Percentiles rank a stretch among this genome's conserved stretches.
These are phyloP conservation scores for Oryza coarctata DNA, from an alignment of 176 grass and related monocot genomes.

Conservation along the genomic window DNA sequence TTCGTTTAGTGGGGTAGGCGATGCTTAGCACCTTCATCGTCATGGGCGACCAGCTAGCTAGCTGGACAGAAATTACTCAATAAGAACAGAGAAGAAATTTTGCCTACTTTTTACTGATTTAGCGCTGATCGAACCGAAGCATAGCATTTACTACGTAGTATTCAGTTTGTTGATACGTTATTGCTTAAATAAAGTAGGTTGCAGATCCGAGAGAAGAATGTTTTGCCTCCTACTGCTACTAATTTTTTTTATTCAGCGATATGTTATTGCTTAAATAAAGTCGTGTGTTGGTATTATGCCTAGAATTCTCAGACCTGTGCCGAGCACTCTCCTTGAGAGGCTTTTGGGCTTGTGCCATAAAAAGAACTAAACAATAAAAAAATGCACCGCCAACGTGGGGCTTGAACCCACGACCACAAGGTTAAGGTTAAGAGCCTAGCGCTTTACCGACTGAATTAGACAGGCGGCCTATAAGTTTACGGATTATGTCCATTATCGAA, in stretches of 20 bases:
- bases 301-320: too few relatives aligned
- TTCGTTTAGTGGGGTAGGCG: background rate
- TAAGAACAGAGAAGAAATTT: background rate
- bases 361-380: too few relatives aligned
- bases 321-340: background rate
- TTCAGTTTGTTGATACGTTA: background rate
- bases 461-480: background rate
- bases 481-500: too few relatives aligned
- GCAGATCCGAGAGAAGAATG: too few relatives aligned
- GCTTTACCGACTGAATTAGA: background rate
- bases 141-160: too few relatives aligned
- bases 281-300: too few relatives aligned
- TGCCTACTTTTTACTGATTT: background rate
- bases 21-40: background rate
- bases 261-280: too few relatives aligned
- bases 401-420: conserved; percentile 67
- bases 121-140: too few relatives aligned
- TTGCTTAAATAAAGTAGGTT: background rate
- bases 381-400: conserved; percentile 65
- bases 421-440: conserved; percentile 35
- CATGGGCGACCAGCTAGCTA: background rate
- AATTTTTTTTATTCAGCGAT: too few relatives aligned
- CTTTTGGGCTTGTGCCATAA: background rate
- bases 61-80: background rate
- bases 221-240: too few relatives aligned